Evolutionary conservation across 805 yeast species (phyloP), one percentile per base, ranked within the genome.

Genomic region (Wickerhamiella sorbophila): DNA sequence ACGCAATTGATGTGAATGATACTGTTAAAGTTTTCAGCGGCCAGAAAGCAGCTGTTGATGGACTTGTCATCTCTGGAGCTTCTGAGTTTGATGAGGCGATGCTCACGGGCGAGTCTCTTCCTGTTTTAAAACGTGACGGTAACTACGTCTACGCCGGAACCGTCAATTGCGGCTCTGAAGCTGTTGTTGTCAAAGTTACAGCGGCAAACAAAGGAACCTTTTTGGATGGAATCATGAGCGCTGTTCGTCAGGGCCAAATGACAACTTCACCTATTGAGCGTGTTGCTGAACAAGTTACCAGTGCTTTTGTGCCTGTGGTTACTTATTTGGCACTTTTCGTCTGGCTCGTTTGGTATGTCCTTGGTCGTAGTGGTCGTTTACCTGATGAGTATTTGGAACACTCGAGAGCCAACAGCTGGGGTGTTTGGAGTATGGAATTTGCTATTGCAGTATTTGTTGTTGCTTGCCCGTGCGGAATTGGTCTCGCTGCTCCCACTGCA

Each of bases 41-140:
- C n/a, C 55, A 54, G 52, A 53, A 63, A 5, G 60, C 61, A 16
- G 93, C 95, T 1, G 87, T 88, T 0, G 98, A 88, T 59, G 73
- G 80, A 20, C 66, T 84, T 2, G 58, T 88, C 44, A 63, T 82
- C 8, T 57, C 65, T 5, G 96, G 97, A 3, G 64, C 64, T 15
- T 72, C 88, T 44, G 88, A 83, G 48, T 78, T 85, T 58, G 94
- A 88, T 57, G 97, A 88, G 63, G 73, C 86, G 22, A 77, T 94
- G 3, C 67, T 88, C 21, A 88, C 96, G 2, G 98, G 98, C 50
- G 98, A 88, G 63, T 50, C 63, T 0, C 57, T 63, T 14, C 82
- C 86, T 1, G 76, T 78, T 12, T 60, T 60, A 16, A 80, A 74
- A 49, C 41, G 45, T 0, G 60, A 62, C 0, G 87, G 87, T 0